Percentiles rank a stretch among this genome's conserved stretches.
Conservation (phyloP, 768 basidiomycete species). For the Russula abietina region DNA sequence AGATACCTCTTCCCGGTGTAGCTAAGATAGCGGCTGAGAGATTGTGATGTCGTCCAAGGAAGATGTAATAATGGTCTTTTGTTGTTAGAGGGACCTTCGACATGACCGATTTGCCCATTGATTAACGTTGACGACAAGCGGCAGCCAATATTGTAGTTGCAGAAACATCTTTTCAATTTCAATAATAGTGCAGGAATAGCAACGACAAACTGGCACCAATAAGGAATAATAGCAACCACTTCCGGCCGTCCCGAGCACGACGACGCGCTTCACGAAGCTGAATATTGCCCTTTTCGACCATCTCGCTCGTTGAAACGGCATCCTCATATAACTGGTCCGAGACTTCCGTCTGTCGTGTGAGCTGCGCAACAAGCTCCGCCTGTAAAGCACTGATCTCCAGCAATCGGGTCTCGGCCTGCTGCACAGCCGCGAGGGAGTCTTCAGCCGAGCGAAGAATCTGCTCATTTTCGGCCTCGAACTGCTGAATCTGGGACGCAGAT, state of each 20-base stretch:
- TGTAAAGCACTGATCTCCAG: conserved; percentile 92
- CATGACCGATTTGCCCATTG: no score
- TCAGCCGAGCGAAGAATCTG: conserved; percentile 78
- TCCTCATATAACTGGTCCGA: conserved; percentile 95
- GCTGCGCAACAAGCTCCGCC: conserved; percentile 82
- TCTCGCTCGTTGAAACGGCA: conserved; percentile 79
- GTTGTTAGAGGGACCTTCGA: no score
- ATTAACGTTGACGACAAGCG: no score
- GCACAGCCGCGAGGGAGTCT: conserved; percentile 80
- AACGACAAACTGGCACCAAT: conserved; percentile 87
- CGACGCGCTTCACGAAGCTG: conserved; percentile 87
- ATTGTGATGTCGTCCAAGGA: no score
- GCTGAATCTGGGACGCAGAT: conserved; percentile 81
- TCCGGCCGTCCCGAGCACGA: conserved; percentile 77
- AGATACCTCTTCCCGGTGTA: no score
- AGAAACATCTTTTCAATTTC: conserved; percentile 32
- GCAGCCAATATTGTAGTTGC: not conserved
- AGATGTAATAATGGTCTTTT: no score
- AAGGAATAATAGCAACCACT: conserved; percentile 88
- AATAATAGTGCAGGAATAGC: conserved; percentile 92
- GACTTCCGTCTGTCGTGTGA: conserved; percentile 84
- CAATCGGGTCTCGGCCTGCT: conserved; percentile 85
- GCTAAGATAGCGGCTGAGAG: no score
- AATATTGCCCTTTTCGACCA: conserved; percentile 82
- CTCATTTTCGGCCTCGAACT: conserved; percentile 91